Conservation (phyloP, 1,284 basidiomycete species). For the Rhodotorula sp. region DNA sequence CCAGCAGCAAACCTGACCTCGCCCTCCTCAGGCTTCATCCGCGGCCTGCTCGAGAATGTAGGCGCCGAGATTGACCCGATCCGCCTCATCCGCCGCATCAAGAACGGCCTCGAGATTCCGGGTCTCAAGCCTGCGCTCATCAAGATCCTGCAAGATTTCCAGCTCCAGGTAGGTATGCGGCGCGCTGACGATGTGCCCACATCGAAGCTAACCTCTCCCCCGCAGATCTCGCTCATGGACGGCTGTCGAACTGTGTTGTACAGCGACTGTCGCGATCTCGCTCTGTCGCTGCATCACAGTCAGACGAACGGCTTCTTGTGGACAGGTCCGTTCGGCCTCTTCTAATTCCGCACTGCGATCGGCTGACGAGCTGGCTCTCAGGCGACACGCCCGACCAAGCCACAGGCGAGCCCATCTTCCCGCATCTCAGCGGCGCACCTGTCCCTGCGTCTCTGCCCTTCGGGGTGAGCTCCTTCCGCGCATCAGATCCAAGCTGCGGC, state of each 20-base stretch:
- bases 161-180: conserved; percentile 62
- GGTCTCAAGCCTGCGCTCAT: conserved; percentile 90
- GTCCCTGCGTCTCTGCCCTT: conserved; percentile 23
- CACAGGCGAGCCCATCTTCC: conserved; percentile 32
- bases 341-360: too few species aligned
- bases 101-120: conserved; percentile 92
- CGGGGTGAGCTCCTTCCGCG: conserved; percentile 14
- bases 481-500: too few species aligned
- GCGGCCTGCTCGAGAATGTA: conserved; percentile 85
- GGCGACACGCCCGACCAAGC: conserved; percentile 27
- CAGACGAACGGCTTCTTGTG: conserved; percentile 69
- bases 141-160: conserved; percentile 95
- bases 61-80: conserved; percentile 92
- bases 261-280: conserved; percentile 75
- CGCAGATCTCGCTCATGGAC: conserved; percentile 78
- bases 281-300: conserved; percentile 64
- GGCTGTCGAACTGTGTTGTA: conserved; percentile 84
- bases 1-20: neutral
- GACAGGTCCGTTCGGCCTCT: conserved; percentile 16
- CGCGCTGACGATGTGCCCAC: too few species aligned
- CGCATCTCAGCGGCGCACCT: conserved; percentile 28
- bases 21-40: conserved; percentile 73
- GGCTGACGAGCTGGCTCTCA: neutral
- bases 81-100: conserved; percentile 86
- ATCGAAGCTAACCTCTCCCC: neutral